These are phyloP conservation scores for Tetrahymena thermophila DNA, from an alignment of 73 alveolate species.

Conservation along the genomic window DNA sequence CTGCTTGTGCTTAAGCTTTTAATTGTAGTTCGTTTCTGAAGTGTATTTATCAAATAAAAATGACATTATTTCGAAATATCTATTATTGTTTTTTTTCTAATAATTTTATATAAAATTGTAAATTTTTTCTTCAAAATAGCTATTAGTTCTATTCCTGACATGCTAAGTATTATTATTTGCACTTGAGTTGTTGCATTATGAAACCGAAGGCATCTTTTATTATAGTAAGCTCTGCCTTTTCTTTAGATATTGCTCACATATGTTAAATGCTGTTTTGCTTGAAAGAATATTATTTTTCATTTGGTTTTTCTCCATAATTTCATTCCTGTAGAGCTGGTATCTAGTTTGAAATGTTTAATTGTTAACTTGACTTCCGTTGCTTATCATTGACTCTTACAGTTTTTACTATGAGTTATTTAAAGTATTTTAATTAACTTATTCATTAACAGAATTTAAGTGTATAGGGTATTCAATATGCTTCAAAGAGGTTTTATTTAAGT, in stretches of 20 bases:
- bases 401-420: background rate
- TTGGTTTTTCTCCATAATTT: background rate
- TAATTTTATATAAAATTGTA: background rate
- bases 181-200: no score
- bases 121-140: background rate
- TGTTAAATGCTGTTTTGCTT: background rate
- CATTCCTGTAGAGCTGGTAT: background rate
- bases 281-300: background rate
- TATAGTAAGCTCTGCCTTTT: background rate
- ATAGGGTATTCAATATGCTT: background rate
- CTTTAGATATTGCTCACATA: background rate
- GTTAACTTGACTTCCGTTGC: background rate
- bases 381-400: background rate
- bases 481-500: background rate
- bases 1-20: background rate
- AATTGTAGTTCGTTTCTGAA: background rate
- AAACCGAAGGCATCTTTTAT: background rate
- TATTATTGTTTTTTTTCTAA: background rate
- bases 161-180: background rate
- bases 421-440: background rate
- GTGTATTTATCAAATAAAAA: background rate
- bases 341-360: background rate
- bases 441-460: background rate
- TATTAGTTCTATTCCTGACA: background rate
- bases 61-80: background rate